Base-by-base conservation (phyloP, 176 grass and related monocot species). In the Juncus inflexus region DNA sequence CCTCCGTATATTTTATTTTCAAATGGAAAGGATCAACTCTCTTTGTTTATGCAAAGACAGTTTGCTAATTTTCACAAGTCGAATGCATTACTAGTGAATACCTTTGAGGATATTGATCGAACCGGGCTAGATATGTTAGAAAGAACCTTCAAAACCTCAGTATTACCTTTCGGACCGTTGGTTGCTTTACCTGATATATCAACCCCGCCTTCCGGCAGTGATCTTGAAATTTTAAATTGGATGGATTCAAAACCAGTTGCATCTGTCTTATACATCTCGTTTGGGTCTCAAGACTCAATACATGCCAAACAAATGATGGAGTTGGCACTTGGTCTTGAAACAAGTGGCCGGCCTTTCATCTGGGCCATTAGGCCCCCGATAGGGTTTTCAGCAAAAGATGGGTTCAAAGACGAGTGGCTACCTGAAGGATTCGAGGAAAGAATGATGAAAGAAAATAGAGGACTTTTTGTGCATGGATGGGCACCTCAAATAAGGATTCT, bases 251-350 rank as follows among this genome's bases (percentile, higher is more conserved):
- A 12, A 1, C 37, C 65, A 35, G 13, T 58, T 9, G 35, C 56
- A 15, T 79, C 76, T 12, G 67, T 79, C 2, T 9, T 79, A 16
- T 79, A 79, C 66, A 37, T 79, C 11, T 55, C 55, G 35, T 79
- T 79, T 35, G 76, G 76, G 1, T 72, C 76, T 14, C 76, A 79
- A 41, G 39, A 63, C 55, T 16, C 77, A 2, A 73, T 80, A 28
- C 14, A 38, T 12, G 13, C 67, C 4, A 5, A 61, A n/a, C 77
- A 80, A 63, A 80, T 80, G 77, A 66, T 73, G 69, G 60, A 65
- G 60, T 38, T 80, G 37, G 69, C 77, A 15, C 8, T 36, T 19
- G 77, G 54, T 35, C 50, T 80, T 3, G 69, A 74, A 60, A 16
- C 16, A 55, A 73, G 68, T 39, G 12, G 60, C 2, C 37, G 9